phyloP scores from a whole-genome alignment of 805 yeast species.

The Candida adriatica region DNA sequence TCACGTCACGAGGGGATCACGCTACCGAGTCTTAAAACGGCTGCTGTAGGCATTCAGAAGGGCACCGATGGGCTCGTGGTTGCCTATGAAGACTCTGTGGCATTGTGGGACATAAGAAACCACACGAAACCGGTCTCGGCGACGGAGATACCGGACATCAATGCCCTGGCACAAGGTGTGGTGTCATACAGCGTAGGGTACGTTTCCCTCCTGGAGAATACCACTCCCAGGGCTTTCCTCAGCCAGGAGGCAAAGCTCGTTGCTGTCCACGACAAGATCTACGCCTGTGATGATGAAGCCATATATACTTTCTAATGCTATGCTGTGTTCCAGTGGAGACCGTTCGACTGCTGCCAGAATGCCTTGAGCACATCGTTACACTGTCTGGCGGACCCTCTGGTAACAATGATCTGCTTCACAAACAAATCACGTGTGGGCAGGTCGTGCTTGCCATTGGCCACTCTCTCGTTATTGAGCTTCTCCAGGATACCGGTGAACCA shows the following conservation, averaged over 20 bases:
- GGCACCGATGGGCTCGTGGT: background rate
- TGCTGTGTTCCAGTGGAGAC: constrained; percentile 30
- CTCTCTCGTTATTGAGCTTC: constrained; percentile 25
- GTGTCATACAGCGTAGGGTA: too few species aligned
- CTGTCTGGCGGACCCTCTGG: constrained; percentile 54
- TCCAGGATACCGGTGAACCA: constrained; percentile 37
- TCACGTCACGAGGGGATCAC: constrained; percentile 20
- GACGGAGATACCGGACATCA: too few species aligned
- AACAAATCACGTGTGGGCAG: constrained; percentile 34
- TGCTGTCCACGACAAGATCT: too few species aligned
- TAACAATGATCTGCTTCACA: constrained; percentile 47
- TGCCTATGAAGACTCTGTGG: constrained; percentile 1
- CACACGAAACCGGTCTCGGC: too few species aligned
- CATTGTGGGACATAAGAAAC: too few species aligned
- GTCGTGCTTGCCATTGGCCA: constrained; percentile 18
- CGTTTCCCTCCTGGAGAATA: too few species aligned
- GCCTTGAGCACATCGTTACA: constrained; percentile 51
- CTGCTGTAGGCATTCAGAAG: constrained; percentile 4
- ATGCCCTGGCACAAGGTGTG: too few species aligned
- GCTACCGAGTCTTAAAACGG: constrained; percentile 23
- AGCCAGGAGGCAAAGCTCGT: too few species aligned
- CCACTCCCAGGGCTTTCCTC: too few species aligned
- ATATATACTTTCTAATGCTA: too few species aligned
- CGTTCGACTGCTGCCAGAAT: constrained; percentile 61
- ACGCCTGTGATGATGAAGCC: too few species aligned